phyloP scores from a whole-genome alignment of 2,329 filamentous ascomycete genomes.

The Beauveria caledonica region DNA sequence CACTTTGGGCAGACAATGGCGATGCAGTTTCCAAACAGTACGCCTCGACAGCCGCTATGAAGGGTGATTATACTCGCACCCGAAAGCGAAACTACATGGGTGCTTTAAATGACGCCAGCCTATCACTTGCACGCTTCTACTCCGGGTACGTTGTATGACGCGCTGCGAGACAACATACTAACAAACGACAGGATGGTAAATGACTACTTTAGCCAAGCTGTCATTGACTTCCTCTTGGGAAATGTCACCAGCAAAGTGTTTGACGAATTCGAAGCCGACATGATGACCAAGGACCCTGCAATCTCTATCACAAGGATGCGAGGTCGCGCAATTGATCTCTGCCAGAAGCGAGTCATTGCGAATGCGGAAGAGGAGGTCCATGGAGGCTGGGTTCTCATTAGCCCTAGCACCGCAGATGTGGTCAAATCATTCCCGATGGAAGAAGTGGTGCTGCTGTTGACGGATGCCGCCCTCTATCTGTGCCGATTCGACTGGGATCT shows the following conservation, averaged over 20 bases:
- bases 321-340: conserved; percentile 83
- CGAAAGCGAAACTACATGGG: conserved; percentile 85
- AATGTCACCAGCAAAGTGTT: conserved; percentile 81
- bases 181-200: conserved; percentile 74
- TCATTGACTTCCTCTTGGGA: conserved; percentile 88
- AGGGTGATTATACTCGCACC: conserved; percentile 92
- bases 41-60: conserved; percentile 88
- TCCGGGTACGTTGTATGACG: conserved; percentile 46
- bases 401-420: conserved; percentile 63
- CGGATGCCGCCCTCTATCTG: conserved; percentile 75
- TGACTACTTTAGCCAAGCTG: conserved; percentile 92
- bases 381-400: conserved; percentile 81
- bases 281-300: conserved; percentile 88
- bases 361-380: conserved; percentile 79
- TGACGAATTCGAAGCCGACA: conserved; percentile 86
- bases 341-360: conserved; percentile 75
- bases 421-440: conserved; percentile 68
- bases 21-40: conserved; percentile 95
- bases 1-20: conserved; percentile 93
- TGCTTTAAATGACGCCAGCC: conserved; percentile 80
- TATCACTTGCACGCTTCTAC: conserved; percentile 72
- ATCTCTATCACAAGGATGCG: conserved; percentile 78
- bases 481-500: conserved; percentile 92
- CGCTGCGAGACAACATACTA: background rate
- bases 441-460: conserved; percentile 81